Conservation (phyloP, 2,329 filamentous ascomycete genomes). For the Macrophomina tecta region DNA sequence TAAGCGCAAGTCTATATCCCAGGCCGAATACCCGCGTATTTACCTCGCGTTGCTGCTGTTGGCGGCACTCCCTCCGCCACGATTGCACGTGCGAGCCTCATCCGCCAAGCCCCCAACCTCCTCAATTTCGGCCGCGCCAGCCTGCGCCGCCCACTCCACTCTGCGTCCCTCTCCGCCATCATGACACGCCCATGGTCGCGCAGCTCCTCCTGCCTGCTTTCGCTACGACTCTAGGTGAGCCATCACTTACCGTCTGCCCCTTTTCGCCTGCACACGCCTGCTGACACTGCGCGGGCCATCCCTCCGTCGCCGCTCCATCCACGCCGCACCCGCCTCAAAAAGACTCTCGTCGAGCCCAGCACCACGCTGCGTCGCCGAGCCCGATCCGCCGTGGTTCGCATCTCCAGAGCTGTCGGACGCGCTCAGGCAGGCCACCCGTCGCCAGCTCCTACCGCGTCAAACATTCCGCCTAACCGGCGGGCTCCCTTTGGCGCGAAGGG, state of each 20-base stretch:
- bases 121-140: neutral
- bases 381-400: neutral
- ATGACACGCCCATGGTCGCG: neutral
- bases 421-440: neutral
- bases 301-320: neutral
- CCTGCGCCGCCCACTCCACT: neutral
- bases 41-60: too few relatives aligned
- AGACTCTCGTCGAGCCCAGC: neutral
- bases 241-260: neutral
- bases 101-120: too few relatives aligned
- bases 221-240: neutral
- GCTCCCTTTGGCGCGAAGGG: conserved; percentile 14
- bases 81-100: too few relatives aligned
- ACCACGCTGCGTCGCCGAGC: neutral
- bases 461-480: neutral
- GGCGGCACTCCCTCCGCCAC: too few relatives aligned
- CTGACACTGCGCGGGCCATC: neutral
- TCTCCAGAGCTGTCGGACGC: neutral
- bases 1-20: too few relatives aligned
- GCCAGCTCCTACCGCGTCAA: conserved; percentile 5
- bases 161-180: neutral
- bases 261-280: neutral
- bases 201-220: neutral
- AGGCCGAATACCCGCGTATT: too few relatives aligned
- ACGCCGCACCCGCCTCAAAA: neutral